Percentiles rank a stretch among this genome's conserved stretches.
phyloP scores from a whole-genome alignment of 2,329 filamentous ascomycete species.

The Didymella segeticola region DNA sequence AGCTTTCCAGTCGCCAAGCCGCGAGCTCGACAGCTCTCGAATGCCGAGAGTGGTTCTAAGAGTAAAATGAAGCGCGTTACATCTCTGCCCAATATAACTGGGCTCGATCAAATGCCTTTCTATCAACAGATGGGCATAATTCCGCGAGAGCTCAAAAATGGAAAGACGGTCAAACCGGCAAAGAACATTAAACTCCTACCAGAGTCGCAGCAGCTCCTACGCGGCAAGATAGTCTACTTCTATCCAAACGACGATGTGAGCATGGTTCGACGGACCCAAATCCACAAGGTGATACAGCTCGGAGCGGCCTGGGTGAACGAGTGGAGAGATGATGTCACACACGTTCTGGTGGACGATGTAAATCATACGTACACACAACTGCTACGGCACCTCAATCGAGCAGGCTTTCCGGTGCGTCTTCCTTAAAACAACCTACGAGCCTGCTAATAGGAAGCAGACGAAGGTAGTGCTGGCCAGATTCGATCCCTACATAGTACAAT shows the following conservation, averaged over 20 bases:
- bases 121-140: constrained; percentile 36
- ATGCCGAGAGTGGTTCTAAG: neutral
- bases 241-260: constrained; percentile 81
- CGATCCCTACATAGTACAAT: constrained; percentile 54
- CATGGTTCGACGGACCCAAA: constrained; percentile 70
- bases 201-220: constrained; percentile 43
- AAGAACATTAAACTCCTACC: constrained; percentile 42
- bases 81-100: constrained; percentile 29
- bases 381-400: constrained; percentile 60
- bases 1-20: constrained; percentile 23
- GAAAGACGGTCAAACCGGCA: constrained; percentile 38
- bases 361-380: constrained; percentile 69
- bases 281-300: constrained; percentile 68
- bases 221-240: constrained; percentile 61
- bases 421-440: fast-evolving
- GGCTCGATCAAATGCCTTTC: constrained; percentile 29
- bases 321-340: constrained; percentile 67
- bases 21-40: constrained; percentile 2
- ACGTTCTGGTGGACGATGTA: constrained; percentile 78
- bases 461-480: constrained; percentile 58
- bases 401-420: constrained; percentile 56
- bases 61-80: constrained; percentile 29
- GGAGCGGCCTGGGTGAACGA: constrained; percentile 74
- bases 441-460: constrained; percentile 28
- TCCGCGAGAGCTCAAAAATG: constrained; percentile 40